Conservation (phyloP, 179 eudicot genomes). For the Patellifolia procumbens region DNA sequence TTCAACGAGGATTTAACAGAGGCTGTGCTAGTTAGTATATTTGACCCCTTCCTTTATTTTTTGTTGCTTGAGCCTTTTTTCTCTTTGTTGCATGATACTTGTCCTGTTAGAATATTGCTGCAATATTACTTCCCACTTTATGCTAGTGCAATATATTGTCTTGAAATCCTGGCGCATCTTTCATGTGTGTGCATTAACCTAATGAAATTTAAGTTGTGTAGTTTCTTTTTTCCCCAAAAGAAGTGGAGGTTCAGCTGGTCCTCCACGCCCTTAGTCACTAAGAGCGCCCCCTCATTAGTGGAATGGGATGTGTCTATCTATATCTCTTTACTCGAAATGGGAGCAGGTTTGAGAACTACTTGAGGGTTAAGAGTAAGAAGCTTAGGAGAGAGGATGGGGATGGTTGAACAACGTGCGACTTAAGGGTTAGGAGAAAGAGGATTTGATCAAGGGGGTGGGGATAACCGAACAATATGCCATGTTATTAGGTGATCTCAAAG, state of each 20-base stretch:
- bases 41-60: neutral
- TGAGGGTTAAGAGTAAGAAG: neutral
- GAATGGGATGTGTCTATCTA: too few relatives aligned
- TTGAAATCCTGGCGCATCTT: too few relatives aligned
- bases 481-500: neutral
- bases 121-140: neutral
- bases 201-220: neutral
- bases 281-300: too few relatives aligned
- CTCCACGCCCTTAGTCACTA: too few relatives aligned
- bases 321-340: too few relatives aligned
- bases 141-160: neutral
- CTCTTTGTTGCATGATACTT: neutral
- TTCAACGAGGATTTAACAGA: constrained; percentile 65
- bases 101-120: neutral
- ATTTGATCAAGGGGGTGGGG: neutral
- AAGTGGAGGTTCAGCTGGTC: neutral
- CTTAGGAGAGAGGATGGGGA: neutral
- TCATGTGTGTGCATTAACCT: neutral
- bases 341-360: too few relatives aligned
- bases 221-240: neutral
- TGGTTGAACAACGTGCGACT: neutral
- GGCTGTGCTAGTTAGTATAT: constrained; percentile 58
- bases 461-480: neutral
- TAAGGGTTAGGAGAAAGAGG: neutral
- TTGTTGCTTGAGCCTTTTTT: neutral